phyloP scores from a whole-genome alignment of 768 basidiomycete genomes.

The Inosperma sp. region DNA sequence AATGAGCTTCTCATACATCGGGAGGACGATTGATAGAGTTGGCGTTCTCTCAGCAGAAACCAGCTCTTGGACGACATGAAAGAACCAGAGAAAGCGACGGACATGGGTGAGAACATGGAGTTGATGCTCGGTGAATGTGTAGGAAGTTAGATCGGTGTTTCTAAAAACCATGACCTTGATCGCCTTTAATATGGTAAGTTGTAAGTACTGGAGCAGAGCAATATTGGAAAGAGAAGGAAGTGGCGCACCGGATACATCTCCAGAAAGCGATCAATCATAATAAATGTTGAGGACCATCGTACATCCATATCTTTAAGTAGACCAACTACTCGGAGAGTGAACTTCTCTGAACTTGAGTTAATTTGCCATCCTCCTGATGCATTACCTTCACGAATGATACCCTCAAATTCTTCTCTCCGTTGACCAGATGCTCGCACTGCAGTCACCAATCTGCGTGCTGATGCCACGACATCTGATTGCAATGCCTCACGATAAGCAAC shows the following conservation, averaged over 20 bases:
- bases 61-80: slow-evolving; percentile 24
- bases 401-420: slow-evolving; percentile 22
- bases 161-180: background rate
- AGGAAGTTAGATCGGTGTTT: slow-evolving; percentile 10
- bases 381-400: slow-evolving; percentile 25
- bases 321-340: slow-evolving; percentile 1
- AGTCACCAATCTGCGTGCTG: slow-evolving; percentile 21
- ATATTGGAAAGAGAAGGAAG: too few species aligned
- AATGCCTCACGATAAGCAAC: slow-evolving; percentile 11
- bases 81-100: slow-evolving; percentile 18
- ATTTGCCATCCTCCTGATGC: slow-evolving; percentile 6
- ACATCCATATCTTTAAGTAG: slow-evolving; percentile 27
- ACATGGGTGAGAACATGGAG: slow-evolving; percentile 22
- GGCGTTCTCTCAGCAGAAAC: slow-evolving; percentile 28
- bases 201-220: too few species aligned
- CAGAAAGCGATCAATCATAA: slow-evolving; percentile 28
- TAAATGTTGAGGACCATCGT: slow-evolving; percentile 29
- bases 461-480: slow-evolving; percentile 20
- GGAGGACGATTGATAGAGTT: slow-evolving; percentile 26
- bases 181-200: slow-evolving; percentile 6
- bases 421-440: slow-evolving; percentile 28
- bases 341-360: background rate
- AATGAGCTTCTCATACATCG: slow-evolving; percentile 26
- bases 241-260: slow-evolving; percentile 18
- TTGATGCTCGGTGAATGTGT: slow-evolving; percentile 11